Conservation (phyloP, 441 rosid genomes). For the Jatropha podagrica region DNA sequence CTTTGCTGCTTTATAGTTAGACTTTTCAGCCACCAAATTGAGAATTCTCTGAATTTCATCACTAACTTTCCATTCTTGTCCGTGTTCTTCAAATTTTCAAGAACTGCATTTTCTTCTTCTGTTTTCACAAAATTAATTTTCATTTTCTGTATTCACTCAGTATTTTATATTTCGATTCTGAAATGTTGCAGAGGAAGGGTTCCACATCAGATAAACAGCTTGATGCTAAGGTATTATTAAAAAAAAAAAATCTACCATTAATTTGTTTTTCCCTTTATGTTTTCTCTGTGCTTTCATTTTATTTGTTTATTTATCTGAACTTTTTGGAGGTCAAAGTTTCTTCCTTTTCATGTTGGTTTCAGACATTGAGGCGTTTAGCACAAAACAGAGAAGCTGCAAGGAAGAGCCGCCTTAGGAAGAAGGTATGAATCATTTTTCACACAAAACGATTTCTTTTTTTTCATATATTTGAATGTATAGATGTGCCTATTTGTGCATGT, state of each 20-base stretch:
- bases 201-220: slow-evolving; percentile 77
- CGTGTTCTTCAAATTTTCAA: neutral
- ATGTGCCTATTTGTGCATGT: neutral
- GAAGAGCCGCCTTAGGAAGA: slow-evolving; percentile 94
- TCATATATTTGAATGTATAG: neutral
- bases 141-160: neutral
- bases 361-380: slow-evolving; percentile 98
- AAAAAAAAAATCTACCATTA: neutral
- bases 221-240: slow-evolving; percentile 81
- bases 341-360: slow-evolving; percentile 26
- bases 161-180: slow-evolving; percentile 23
- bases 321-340: slow-evolving; percentile 11
- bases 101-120: neutral
- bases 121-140: neutral
- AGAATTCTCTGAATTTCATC: slow-evolving; percentile 18
- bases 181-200: slow-evolving; percentile 78
- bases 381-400: slow-evolving; percentile 99
- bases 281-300: neutral
- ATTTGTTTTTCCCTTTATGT: neutral
- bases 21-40: slow-evolving; percentile 7
- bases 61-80: slow-evolving; percentile 19
- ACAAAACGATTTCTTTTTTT: neutral
- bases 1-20: neutral
- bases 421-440: slow-evolving; percentile 42
- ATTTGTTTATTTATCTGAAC: neutral